Evolutionary conservation across 2,329 filamentous ascomycete genomes (phyloP), one percentile per base, ranked within the genome.

Genomic region (Aspergillus flavus): DNA sequence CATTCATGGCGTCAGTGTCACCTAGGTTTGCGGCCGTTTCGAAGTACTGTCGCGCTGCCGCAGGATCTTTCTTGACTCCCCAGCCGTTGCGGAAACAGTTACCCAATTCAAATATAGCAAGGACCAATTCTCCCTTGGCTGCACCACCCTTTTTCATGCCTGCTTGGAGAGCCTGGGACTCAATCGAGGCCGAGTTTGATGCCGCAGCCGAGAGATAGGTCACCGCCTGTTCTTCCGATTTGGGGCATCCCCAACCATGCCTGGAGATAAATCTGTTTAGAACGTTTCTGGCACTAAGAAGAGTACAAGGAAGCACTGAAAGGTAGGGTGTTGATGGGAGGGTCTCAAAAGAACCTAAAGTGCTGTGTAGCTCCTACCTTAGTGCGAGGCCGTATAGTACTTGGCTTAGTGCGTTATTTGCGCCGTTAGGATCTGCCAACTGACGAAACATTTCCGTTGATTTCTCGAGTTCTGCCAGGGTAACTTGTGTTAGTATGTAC

Each of bases 1-100:
- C 94, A 75, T 97, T 97, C 94, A 98, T 97, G 62, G 94, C 95
- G 81, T 99, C 95, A 52, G 92, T 92, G 78, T 99, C 95, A 65
- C 95, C 95, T 69, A 99, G 82, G 77, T 99, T 98, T 64, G 95
- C 95, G 32, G 95, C 95, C 11, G 94, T 97, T 81, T 98, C 94
- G 79, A 98, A 99, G 79, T 98, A 99, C 85, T 96, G 84, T 71
- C 85, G 84, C 57, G 95, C 95, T 54, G 95, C 95, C 58, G 92
- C 85, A 41, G 93, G 86, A 77, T 99, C 95, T 75, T 91, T 91
- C 66, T 87, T 85, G 57, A 97, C 90, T 56, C 95, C 95, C 94
- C 94, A 98, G 60, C 93, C 95, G 77, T 98, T 88, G 65, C 95
- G 89, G 83, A 97, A 98, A 80, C 86, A 82, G 68, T 83, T 83